Conservation (phyloP, 768 basidiomycete species). For the Cantharellus anzutake region DNA sequence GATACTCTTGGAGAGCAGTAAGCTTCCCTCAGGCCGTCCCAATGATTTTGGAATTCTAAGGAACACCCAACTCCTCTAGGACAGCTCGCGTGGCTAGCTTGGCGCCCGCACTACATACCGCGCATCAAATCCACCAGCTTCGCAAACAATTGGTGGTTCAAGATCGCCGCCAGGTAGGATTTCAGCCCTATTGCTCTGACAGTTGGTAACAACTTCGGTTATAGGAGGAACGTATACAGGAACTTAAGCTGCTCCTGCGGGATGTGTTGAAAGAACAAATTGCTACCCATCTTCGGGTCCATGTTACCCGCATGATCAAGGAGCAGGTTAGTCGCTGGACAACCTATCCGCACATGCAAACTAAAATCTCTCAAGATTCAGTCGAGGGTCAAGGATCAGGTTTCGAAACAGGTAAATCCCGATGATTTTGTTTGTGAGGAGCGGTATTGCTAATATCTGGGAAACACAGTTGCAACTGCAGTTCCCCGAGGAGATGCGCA, state of each 20-base stretch:
- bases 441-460: too few species aligned
- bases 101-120: background rate
- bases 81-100: background rate
- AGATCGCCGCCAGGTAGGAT: background rate
- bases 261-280: slow-evolving; percentile 25
- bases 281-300: slow-evolving; percentile 19
- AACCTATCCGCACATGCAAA: background rate
- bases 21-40: background rate
- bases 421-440: too few species aligned
- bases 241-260: slow-evolving; percentile 20
- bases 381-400: background rate
- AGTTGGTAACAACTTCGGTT: background rate
- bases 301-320: background rate
- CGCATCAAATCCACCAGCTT: background rate
- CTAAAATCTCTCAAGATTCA: background rate
- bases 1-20: background rate
- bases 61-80: background rate
- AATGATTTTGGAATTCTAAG: background rate
- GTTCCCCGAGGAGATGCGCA: background rate
- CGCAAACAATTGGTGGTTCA: background rate
- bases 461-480: background rate
- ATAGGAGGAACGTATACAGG: slow-evolving; percentile 16
- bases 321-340: background rate
- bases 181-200: background rate
- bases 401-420: background rate